A percentile compares a stretch with the other conserved stretches of the same genome.
Conservation (phyloP, 495 filamentous ascomycete genomes). For the Tuber umbilicatum region DNA sequence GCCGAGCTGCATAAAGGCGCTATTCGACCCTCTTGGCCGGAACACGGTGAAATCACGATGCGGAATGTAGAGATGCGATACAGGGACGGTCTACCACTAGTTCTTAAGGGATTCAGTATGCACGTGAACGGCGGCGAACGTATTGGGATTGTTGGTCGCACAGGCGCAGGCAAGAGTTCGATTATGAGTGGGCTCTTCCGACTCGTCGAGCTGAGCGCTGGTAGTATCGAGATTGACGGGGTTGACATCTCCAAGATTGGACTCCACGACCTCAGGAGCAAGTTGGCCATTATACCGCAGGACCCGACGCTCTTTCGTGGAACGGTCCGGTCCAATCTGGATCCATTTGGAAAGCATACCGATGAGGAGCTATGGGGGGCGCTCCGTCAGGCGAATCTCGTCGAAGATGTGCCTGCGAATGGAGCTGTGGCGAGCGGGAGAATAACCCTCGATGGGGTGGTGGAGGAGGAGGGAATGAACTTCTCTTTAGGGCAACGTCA, state of each 20-base stretch:
- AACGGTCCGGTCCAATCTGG: constrained; percentile 82
- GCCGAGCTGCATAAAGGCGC: constrained; percentile 62
- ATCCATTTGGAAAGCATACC: constrained; percentile 81
- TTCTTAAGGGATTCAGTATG: constrained; percentile 71
- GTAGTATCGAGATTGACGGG: constrained; percentile 86
- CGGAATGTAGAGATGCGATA: constrained; percentile 87
- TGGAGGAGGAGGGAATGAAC: constrained; percentile 93
- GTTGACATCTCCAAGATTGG: constrained; percentile 79
- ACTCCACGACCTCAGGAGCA: constrained; percentile 75
- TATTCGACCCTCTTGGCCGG: constrained; percentile 68
- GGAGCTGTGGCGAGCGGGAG: constrained; percentile 45
- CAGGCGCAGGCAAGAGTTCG: constrained; percentile 86
- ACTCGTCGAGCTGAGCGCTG: constrained; percentile 72
- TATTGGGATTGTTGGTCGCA: constrained; percentile 89
- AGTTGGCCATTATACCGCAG: constrained; percentile 91
- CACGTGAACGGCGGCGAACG: constrained; percentile 76
- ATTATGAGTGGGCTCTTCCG: constrained; percentile 95
- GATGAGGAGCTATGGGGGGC: constrained; percentile 86
- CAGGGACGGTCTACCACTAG: constrained; percentile 69
- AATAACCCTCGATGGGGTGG: constrained; percentile 72
- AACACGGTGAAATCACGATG: constrained; percentile 78
- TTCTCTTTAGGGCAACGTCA: constrained; percentile 96
- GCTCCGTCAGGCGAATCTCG: constrained; percentile 71
- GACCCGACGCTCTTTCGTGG: constrained; percentile 92
- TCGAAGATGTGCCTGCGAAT: constrained; percentile 50